Base-by-base conservation (phyloP, 768 basidiomycete species). In the Russula sp. region DNA sequence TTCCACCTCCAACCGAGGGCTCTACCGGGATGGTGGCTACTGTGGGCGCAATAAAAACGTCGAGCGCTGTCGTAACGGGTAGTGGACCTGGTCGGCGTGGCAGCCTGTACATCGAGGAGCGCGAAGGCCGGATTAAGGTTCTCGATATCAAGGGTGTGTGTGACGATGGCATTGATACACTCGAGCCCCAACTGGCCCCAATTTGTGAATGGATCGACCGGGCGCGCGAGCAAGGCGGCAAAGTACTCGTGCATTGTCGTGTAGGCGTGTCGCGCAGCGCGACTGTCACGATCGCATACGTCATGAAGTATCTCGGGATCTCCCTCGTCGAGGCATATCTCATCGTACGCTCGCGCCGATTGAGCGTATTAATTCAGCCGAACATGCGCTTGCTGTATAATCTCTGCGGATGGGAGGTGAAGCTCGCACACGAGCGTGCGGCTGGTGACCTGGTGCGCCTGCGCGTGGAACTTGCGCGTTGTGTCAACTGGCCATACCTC, bases 261-360 rank as follows among this genome's bases (percentile, higher is more conserved):
- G 96, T 98, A n/a, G 96, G 96, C n/a, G 96, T 98, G 48, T 91
- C 89, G 49, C 78, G 96, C 64, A 92, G 89, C 70, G 95, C 96
- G 34, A 96, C 93, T 37, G 94, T 98, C 64, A 90, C 90, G 84
- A 98, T 98, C 70, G 95, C 95, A 18, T 98, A 98, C 75, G 89
- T 97, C 71, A 98, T 98, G 95, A 91, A 94, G 72, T 85, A 96
- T 71, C 84, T 92, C 22, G 77, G 80, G 27, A 77, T 95, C 51
- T 87, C 90, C 42, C 84, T 98, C 67, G 91, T 94, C 61, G 92
- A 95, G 70, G 93, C 96, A 9, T 98, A 98, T 76, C 80, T 97
- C 68, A 84, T 97, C 66, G 94, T 95, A 42, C 86, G 96, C 60
- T 93, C 91, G 59, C 82, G 95, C 48, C 80, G 96, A 40, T 79